Evolutionary conservation across 495 filamentous ascomycete species (phyloP), one percentile per base, ranked within the genome.

Genomic region (Penicillium steckii): DNA sequence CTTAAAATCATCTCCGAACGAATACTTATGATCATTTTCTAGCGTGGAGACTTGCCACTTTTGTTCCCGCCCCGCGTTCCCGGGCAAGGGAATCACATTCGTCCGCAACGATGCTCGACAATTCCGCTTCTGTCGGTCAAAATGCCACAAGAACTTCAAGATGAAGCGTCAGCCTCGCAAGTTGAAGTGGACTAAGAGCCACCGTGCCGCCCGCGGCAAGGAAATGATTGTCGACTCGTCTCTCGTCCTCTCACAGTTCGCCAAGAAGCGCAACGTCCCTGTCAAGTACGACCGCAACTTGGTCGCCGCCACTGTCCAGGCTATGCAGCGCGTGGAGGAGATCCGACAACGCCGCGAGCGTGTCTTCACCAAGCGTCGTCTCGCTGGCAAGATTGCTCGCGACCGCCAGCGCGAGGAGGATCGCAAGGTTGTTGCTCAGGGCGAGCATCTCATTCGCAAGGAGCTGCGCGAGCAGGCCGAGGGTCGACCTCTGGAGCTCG

Each of bases 91-190:
- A 56, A 97, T 97, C 62, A 90, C 87, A 54, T 90, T 90, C 65
- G 84, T 89, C 52, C 82, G 86, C 60, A 91, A 91, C 66, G 90
- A 95, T 69, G 89, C 88, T 57, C 78, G 79, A 62, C 73, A 76
- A 53, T 74, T 72, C 55, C 60, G 69, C 41, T 85, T 85, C 80
- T 95, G 90, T 78, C 80, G 90, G 37, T 85, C 79, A 53, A 97
- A 96, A 80, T 96, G 92, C 79, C 90, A 95, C 74, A 90, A 91
- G 77, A 95, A 95, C 78, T 96, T 97, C 84, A 96, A 96, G 77
- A 96, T 95, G 90, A 96, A 97, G 85, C 85, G 94, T 58, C 86
- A 87, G 60, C 84, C 85, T n/a, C 76, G 85, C 61, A 86, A 86
- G 72, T 79, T 95, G 65, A 89, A 88, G 70, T 95, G 90, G 90